These are phyloP conservation scores for Rosa rugosa DNA, from an alignment of 306 rosid species.

Conservation along the genomic window DNA sequence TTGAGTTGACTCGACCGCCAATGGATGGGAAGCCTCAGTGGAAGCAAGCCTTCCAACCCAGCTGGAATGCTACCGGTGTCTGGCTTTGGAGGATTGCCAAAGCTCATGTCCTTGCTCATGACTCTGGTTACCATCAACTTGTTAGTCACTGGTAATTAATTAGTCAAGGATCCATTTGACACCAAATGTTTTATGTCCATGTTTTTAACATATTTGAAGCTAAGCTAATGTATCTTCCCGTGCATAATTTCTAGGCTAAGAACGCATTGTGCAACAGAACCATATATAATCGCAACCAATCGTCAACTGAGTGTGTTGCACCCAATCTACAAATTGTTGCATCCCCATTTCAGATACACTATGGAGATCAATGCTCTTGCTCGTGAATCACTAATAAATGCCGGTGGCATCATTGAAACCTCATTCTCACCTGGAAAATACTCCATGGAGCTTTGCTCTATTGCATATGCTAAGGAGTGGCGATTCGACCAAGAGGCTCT, in stretches of 20 bases:
- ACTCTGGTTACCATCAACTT: constrained; percentile 79
- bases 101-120: constrained; percentile 83
- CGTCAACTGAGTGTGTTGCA: constrained; percentile 84
- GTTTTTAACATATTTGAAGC: background rate
- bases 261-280: constrained; percentile 77
- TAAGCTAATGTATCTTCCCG: too few relatives aligned
- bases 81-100: constrained; percentile 97
- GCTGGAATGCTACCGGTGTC: constrained; percentile 59
- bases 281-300: constrained; percentile 75
- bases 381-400: constrained; percentile 59
- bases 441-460: constrained; percentile 52
- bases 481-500: constrained; percentile 61
- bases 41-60: constrained; percentile 54
- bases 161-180: background rate
- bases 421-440: constrained; percentile 53
- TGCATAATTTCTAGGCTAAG: constrained; percentile 49
- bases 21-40: constrained; percentile 64
- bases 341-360: constrained; percentile 87
- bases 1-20: constrained; percentile 76
- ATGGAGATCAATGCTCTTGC: constrained; percentile 92
- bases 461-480: constrained; percentile 67
- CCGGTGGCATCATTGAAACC: constrained; percentile 55
- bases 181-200: background rate
- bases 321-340: constrained; percentile 71
- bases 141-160: constrained; percentile 68